Percentiles rank a stretch among this genome's conserved stretches.
These are phyloP conservation scores for Bidens hawaiensis DNA, from an alignment of 140 eudicot species.

Conservation along the genomic window DNA sequence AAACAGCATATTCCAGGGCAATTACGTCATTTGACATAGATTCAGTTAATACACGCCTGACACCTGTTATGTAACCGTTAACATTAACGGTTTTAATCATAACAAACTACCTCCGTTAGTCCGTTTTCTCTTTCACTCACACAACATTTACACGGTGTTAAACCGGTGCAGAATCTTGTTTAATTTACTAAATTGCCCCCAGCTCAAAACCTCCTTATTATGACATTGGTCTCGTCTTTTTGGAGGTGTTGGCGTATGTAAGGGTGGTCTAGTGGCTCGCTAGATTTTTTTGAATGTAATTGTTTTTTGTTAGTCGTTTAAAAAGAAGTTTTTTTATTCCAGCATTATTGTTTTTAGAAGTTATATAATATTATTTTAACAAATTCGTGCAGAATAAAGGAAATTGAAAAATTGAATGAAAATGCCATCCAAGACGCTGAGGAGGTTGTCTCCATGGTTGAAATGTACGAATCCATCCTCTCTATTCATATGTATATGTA, in stretches of 20 bases:
- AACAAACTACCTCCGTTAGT: neutral
- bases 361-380: neutral
- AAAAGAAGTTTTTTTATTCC: too few species aligned
- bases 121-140: too few species aligned
- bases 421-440: slow-evolving; percentile 84
- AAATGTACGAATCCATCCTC: slow-evolving; percentile 61
- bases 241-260: too few species aligned
- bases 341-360: neutral
- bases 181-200: slow-evolving; percentile 19
- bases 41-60: slow-evolving; percentile 8
- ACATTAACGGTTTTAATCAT: slow-evolving; percentile 27
- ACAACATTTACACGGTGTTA: too few species aligned
- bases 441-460: slow-evolving; percentile 77
- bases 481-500: neutral
- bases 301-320: too few species aligned
- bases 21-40: slow-evolving; percentile 25
- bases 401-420: slow-evolving; percentile 39
- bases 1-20: slow-evolving; percentile 17
- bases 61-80: too few species aligned
- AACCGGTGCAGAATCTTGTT: slow-evolving; percentile 14
- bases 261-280: too few species aligned
- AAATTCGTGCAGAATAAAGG: slow-evolving; percentile 40
- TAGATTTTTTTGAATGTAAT: too few species aligned
- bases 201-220: neutral
- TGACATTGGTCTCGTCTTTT: too few species aligned